phyloP scores from a whole-genome alignment of 345 rosid genomes.

The Erysimum cheiranthoides region DNA sequence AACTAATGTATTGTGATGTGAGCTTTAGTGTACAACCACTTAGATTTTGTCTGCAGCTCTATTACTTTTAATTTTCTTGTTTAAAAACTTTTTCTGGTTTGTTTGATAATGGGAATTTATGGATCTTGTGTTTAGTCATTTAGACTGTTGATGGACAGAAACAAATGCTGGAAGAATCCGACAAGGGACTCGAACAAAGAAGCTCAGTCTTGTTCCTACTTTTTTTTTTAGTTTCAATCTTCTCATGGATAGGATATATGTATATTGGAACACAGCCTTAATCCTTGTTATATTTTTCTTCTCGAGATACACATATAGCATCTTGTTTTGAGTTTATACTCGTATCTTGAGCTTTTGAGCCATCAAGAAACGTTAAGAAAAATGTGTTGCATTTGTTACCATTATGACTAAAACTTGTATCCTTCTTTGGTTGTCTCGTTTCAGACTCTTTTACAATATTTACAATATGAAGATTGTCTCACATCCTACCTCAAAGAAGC shows the following conservation, averaged over 20 bases:
- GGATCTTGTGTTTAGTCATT: slow-evolving; percentile 7
- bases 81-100: not conserved
- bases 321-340: slow-evolving; percentile 18
- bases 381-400: slow-evolving; percentile 8
- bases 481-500: slow-evolving; percentile 8
- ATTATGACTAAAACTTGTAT: slow-evolving; percentile 4
- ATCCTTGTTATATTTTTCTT: slow-evolving; percentile 1
- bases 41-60: slow-evolving; percentile 16
- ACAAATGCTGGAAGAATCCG: slow-evolving; percentile 65
- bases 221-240: slow-evolving; percentile 2
- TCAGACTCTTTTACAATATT: slow-evolving; percentile 18
- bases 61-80: no score
- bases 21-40: not conserved
- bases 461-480: slow-evolving; percentile 18
- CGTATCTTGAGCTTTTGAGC: slow-evolving; percentile 3
- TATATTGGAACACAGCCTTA: not conserved
- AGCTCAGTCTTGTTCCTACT: slow-evolving; percentile 46
- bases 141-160: slow-evolving; percentile 82
- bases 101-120: not conserved
- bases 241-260: not conserved
- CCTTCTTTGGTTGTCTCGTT: not conserved
- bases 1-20: slow-evolving; percentile 12
- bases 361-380: not conserved
- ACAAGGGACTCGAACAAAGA: slow-evolving; percentile 61
- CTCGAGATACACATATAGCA: not conserved